Percentiles rank a stretch among this genome's conserved stretches.
These are phyloP conservation scores for Heterobasidion parviporum DNA, from an alignment of 1,284 basidiomycete species.

Conservation along the genomic window DNA sequence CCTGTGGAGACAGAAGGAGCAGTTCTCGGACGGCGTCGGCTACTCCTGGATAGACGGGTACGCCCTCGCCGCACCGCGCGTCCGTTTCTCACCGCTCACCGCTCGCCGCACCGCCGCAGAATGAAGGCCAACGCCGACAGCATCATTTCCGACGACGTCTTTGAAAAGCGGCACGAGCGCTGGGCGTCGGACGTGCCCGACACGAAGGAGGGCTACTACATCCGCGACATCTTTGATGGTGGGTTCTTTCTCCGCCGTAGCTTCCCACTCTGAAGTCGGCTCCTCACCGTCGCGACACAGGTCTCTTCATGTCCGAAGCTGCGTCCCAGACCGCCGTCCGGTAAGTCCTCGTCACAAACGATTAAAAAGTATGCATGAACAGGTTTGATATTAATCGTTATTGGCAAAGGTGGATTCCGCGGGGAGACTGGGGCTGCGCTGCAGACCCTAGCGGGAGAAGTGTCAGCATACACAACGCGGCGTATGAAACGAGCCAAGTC, in stretches of 20 bases:
- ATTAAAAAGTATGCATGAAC: neutral
- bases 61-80: slow-evolving; percentile 11
- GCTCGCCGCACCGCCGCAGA: slow-evolving; percentile 26
- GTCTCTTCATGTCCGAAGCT: slow-evolving; percentile 75
- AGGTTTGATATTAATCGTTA: neutral
- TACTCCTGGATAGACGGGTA: slow-evolving; percentile 99
- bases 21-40: slow-evolving; percentile 98
- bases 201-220: slow-evolving; percentile 96
- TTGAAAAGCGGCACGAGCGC: slow-evolving; percentile 67
- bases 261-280: slow-evolving; percentile 2
- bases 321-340: slow-evolving; percentile 91
- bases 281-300: slow-evolving; percentile 24
- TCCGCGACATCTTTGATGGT: slow-evolving; percentile 92
- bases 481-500: slow-evolving; percentile 44
- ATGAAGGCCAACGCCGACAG: slow-evolving; percentile 86
- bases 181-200: slow-evolving; percentile 85
- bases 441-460: slow-evolving; percentile 93
- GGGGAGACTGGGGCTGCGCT: slow-evolving; percentile 94
- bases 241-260: slow-evolving; percentile 15
- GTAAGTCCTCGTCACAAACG: slow-evolving; percentile 27
- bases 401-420: slow-evolving; percentile 75
- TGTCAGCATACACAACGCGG: slow-evolving; percentile 93
- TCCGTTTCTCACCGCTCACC: neutral
- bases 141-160: slow-evolving; percentile 75
- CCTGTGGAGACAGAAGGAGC: slow-evolving; percentile 99